Conservation (phyloP, 1,139 yeast genomes). For the Hansenula lynferdii region DNA sequence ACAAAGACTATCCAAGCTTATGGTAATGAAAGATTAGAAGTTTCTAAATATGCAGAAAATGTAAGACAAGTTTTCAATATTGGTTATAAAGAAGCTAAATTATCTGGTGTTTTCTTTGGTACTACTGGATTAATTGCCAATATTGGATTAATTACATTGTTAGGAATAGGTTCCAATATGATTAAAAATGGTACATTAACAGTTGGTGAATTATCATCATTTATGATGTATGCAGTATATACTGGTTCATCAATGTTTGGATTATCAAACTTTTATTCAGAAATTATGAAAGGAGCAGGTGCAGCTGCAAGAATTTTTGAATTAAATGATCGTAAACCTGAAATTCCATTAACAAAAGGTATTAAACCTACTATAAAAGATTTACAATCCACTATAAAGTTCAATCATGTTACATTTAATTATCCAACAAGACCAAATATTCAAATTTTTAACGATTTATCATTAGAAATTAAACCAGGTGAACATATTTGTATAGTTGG, state of each 20-base stretch:
- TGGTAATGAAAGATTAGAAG: constrained; percentile 72
- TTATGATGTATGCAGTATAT: constrained; percentile 93
- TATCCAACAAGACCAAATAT: constrained; percentile 91
- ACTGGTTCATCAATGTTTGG: constrained; percentile 94
- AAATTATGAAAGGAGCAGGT: constrained; percentile 95
- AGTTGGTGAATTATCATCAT: constrained; percentile 86
- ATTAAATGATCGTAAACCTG: constrained; percentile 72
- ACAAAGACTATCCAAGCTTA: constrained; percentile 84
- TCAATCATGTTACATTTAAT: constrained; percentile 62
- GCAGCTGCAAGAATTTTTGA: constrained; percentile 94
- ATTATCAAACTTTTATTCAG: constrained; percentile 85
- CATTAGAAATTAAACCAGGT: constrained; percentile 57
- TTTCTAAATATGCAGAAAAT: constrained; percentile 59
- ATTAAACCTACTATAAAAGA: constrained; percentile 36
- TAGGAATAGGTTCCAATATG: constrained; percentile 77
- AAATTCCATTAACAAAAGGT: constrained; percentile 56
- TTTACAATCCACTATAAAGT: constrained; percentile 47
- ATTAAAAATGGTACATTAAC: constrained; percentile 70
- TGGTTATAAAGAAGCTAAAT: constrained; percentile 77
- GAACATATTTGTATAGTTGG: constrained; percentile 89
- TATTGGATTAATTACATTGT: constrained; percentile 65
- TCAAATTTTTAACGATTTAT: constrained; percentile 58
- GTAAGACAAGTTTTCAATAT: constrained; percentile 70
- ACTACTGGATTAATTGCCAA: constrained; percentile 84
- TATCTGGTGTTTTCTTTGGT: constrained; percentile 74